Base-by-base conservation (phyloP, 2,329 filamentous ascomycete species). In the Aspergillus transmontanensis region DNA sequence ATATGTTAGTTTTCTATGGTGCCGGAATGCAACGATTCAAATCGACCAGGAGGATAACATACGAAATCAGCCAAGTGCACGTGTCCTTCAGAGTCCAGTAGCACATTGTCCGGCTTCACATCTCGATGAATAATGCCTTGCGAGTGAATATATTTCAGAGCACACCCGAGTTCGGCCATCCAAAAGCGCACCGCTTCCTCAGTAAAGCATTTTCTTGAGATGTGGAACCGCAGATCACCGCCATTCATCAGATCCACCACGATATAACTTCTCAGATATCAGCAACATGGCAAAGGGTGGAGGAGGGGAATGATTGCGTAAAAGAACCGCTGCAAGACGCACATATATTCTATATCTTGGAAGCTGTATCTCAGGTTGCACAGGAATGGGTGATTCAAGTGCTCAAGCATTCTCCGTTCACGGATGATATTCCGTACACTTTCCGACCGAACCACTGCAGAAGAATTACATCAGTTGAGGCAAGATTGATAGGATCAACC, bases 321-420 rank as follows among this genome's bases (percentile, higher is more conserved):
- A 43, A 45, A 57, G 36, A 30, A 43, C 43, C 50, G 48, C 34
- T 21, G 54, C 10, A 30, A 45, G 23, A 68, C 91, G 74, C 84
- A 97, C 93, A 99, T 90, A 81, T 99, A 99, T 79, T 99, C 95
- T 72, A 98, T 93, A 79, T 99, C 95, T 81, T 99, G 95, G 77
- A 99, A 99, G 81, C 94, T 97, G 82, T 98, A 99, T 73, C 95
- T 91, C 83, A 99, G 83, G 79, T 99, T 99, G 83, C 94, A 98
- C 71, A 99, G 91, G 78, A 98, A 99, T 30, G 94, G 93, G 75
- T 99, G 95, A 77, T 97, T 97, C 72, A 99, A 86, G 78, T 98
- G 93, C 81, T 99, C 94, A 75, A 99, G 87, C 95, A 99, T 99
- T 76, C 94, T 89, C 68, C 95, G 88, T 83, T 99, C 95, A 71